A percentile compares a stretch with the other conserved stretches of the same genome.
These are phyloP conservation scores for Gymnopus androsaceus DNA, from an alignment of 1,284 basidiomycete genomes.

Conservation along the genomic window DNA sequence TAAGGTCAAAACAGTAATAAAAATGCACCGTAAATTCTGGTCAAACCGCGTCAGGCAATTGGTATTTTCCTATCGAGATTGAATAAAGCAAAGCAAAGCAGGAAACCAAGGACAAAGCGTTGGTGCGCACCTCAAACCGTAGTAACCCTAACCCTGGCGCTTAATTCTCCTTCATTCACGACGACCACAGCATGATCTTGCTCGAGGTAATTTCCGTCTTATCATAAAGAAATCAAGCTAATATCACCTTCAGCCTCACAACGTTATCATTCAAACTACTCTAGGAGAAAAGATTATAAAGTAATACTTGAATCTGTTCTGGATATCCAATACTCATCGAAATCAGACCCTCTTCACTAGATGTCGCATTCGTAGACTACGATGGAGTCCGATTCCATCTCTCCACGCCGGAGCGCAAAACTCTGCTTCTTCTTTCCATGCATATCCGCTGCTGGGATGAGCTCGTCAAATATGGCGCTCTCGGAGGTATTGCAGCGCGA, in stretches of 20 bases:
- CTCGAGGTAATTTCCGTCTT: constrained; percentile 38
- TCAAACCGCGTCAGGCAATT: not conserved
- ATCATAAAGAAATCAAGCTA: not conserved
- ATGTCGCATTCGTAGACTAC: constrained; percentile 97
- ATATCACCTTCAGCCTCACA: constrained; percentile 67
- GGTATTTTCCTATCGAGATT: not conserved
- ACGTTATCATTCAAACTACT: constrained; percentile 91
- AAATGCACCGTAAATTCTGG: too few species aligned
- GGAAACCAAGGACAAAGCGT: not conserved
- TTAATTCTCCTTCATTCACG: too few species aligned
- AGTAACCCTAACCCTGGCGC: too few species aligned
- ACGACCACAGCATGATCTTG: constrained; percentile 39
- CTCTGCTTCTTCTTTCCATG: constrained; percentile 88
- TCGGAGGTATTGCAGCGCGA: constrained; percentile 80
- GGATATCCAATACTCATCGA: constrained; percentile 16
- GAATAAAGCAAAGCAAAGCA: too few species aligned
- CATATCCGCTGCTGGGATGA: constrained; percentile 97
- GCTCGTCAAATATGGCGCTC: constrained; percentile 86
- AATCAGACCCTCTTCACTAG: constrained; percentile 81
- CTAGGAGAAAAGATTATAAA: constrained; percentile 88
- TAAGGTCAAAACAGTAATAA: too few species aligned
- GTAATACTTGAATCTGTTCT: constrained; percentile 49
- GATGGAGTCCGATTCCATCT: constrained; percentile 96
- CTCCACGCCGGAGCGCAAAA: constrained; percentile 84
- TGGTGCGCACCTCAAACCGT: too few species aligned